Percentiles rank a stretch among this genome's conserved stretches.
phyloP scores from a whole-genome alignment of 1,139 yeast species.

The Geotrichum cucujoidarum region DNA sequence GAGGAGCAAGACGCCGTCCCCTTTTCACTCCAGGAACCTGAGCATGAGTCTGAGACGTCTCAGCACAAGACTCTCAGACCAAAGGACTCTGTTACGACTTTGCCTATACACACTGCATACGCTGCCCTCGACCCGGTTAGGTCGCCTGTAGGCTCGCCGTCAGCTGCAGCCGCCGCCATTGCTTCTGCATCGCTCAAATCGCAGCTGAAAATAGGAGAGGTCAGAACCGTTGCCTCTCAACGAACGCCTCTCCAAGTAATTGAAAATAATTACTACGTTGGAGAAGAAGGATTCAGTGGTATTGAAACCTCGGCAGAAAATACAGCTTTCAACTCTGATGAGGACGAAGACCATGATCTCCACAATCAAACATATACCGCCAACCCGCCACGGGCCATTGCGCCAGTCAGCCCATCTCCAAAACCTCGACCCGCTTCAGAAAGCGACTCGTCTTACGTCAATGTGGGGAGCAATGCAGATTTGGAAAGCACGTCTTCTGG shows the following conservation, averaged over 20 bases:
- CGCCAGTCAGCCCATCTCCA: not conserved
- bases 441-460: conserved; percentile 16
- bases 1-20: not conserved
- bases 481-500: conserved; percentile 14
- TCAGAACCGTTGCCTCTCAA: conserved; percentile 14
- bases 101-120: not conserved
- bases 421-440: conserved; percentile 1
- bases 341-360: conserved; percentile 2
- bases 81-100: no score
- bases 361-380: not conserved
- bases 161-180: conserved; percentile 18
- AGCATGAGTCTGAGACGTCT: not conserved
- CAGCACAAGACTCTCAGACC: no score
- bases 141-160: conserved; percentile 10
- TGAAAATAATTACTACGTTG: conserved; percentile 3
- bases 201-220: conserved; percentile 15
- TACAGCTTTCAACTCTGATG: conserved; percentile 13
- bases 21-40: conserved; percentile 10
- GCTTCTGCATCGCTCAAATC: conserved; percentile 9
- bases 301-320: conserved; percentile 1
- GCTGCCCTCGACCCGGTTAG: not conserved
- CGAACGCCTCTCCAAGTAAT: conserved; percentile 1
- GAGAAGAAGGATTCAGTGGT: conserved; percentile 11
- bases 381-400: not conserved
- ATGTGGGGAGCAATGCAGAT: conserved; percentile 5